Conservation (phyloP, 1,284 basidiomycete genomes). For the Sanghuangporus sanghuang region DNA sequence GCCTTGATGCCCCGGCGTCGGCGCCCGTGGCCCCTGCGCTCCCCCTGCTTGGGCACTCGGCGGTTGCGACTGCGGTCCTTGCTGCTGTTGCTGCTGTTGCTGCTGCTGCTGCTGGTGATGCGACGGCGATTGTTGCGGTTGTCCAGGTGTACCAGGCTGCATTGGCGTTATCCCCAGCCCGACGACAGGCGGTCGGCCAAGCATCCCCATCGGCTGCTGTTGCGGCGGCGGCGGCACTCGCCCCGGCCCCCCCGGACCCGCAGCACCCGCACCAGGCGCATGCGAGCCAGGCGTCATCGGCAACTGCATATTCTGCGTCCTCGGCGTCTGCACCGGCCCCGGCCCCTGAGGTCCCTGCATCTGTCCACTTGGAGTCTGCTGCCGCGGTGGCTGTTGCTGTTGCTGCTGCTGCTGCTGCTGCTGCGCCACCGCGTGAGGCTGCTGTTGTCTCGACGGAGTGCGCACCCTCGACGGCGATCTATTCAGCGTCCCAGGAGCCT, state of each 20-base stretch:
- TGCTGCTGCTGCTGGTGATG: constrained; percentile 5
- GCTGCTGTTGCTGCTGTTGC: constrained; percentile 2
- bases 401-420: neutral
- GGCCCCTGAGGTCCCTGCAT: constrained; percentile 15
- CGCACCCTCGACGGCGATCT: constrained; percentile 5
- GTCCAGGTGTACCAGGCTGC: neutral
- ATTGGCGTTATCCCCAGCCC: constrained; percentile 6
- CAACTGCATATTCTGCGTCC: constrained; percentile 23
- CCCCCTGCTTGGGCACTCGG: neutral
- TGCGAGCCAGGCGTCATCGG: constrained; percentile 10
- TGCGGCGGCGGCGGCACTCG: neutral
- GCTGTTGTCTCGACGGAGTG: constrained; percentile 11
- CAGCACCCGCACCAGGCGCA: neutral
- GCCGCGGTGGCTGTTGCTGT: constrained; percentile 15
- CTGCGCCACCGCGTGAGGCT: no score
- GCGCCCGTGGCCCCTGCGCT: neutral
- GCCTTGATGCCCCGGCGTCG: constrained; percentile 5
- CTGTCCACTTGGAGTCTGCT: constrained; percentile 16
- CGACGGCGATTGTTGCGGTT: neutral
- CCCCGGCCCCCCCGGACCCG: neutral
- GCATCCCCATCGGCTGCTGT: constrained; percentile 1
- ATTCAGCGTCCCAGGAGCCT: neutral
- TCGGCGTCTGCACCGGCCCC: constrained; percentile 34
- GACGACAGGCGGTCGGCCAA: neutral
- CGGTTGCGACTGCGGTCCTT: constrained; percentile 14